A percentile compares a stretch with the other conserved stretches of the same genome.
Conservation (phyloP, 768 basidiomycete genomes). For the Amanita subjunquillea region DNA sequence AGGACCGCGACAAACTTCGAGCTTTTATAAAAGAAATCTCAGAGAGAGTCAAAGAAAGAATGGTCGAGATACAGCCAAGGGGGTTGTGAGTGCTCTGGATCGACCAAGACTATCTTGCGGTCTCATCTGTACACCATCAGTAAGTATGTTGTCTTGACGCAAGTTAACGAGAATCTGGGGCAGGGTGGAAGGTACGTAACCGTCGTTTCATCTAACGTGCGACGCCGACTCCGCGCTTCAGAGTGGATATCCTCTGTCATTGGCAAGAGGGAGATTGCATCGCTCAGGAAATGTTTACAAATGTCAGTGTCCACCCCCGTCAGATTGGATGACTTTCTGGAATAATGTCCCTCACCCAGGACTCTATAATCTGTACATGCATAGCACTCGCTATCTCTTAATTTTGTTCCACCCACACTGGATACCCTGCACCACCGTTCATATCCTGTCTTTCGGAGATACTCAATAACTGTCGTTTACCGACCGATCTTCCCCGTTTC, state of each 20-base stretch:
- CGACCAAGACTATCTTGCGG: not conserved
- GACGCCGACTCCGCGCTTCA: slow-evolving; percentile 15
- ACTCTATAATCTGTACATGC: slow-evolving; percentile 46
- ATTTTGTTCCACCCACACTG: slow-evolving; percentile 1
- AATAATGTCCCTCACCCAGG: slow-evolving; percentile 31
- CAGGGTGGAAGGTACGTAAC: slow-evolving; percentile 67
- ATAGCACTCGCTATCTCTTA: slow-evolving; percentile 37
- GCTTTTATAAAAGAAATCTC: slow-evolving; percentile 79
- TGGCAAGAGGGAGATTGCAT: slow-evolving; percentile 83
- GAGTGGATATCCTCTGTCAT: slow-evolving; percentile 75
- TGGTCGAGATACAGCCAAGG: slow-evolving; percentile 72
- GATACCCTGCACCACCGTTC: slow-evolving; percentile 5
- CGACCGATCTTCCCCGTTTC: slow-evolving; percentile 5
- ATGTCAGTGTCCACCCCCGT: slow-evolving; percentile 36
- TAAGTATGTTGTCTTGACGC: slow-evolving; percentile 82
- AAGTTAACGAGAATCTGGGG: slow-evolving; percentile 75
- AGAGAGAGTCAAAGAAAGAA: slow-evolving; percentile 76
- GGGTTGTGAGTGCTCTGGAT: slow-evolving; percentile 58
- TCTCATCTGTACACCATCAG: slow-evolving; percentile 24
- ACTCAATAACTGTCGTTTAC: not conserved
- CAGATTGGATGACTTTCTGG: slow-evolving; percentile 4
- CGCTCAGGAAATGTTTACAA: slow-evolving; percentile 69
- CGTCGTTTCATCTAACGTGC: not conserved
- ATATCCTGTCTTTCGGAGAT: slow-evolving; percentile 9
- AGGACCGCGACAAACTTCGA: slow-evolving; percentile 62